Evolutionary conservation across 192 early-diverging fungal species (phyloP), one percentile per base, ranked within the genome.

Genomic region (Coemansia sp.): DNA sequence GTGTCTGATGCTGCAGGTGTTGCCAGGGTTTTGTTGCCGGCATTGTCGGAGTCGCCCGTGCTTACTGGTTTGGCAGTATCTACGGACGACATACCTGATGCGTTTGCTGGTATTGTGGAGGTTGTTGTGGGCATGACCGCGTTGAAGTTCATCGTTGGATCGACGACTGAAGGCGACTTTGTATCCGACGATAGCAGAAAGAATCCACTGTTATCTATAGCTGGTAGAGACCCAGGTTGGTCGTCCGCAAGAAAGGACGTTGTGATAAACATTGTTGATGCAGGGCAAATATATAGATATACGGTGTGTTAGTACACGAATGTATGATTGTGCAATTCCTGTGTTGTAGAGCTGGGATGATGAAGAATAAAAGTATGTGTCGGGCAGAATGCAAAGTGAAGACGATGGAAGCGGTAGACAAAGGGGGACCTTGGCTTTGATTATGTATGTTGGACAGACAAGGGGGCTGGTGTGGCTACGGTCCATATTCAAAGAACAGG

Each of bases 261-360:
- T 29, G 45, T 41, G 30, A 64, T 57, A 29, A 64, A 55, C 62
- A 64, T 64, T 56, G 44, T 47, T 47, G 11, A 6, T 2, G 44
- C n/a, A 47, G 44, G 44, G 22, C 1, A 9, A 47, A 47, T 8
- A 8, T 23, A 23, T 5, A 23, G 5, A 23, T 4, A 47, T n/a
- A 4, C 1, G 13, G n/a, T 0, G 41, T n/a, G 13, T 47, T 47
- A 23, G 44, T 23, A 20, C 23, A 23, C 2, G 44, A 9, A 9
- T 11, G 22, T 47, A 22, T 23, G 22, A 7, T 13, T 6, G 4
- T 23, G 13, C 11, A 47, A 47, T 5, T 8, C 44, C 11, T 7
- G 19, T 23, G 19, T 10, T 44, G 11, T n/a, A 44, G 41, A 47
- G 6, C 44, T 13, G 13, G n/a, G 13, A 47, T 6, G 6, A 47